Base-by-base conservation (phyloP, 495 filamentous ascomycete species). In the Lophiostoma macrostomum region DNA sequence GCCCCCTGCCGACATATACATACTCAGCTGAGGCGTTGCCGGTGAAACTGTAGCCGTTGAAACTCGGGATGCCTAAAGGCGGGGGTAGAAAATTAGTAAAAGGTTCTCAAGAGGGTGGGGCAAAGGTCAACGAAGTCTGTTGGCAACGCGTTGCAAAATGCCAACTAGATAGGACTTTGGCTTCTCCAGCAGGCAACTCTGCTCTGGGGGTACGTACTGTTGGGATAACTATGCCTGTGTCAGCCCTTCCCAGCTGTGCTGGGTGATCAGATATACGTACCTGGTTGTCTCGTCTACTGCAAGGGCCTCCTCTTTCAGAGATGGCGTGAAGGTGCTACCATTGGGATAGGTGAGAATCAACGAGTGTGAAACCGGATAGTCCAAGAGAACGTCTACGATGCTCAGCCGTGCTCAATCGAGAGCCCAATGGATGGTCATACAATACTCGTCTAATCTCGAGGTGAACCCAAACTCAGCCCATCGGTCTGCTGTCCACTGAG, bases 1-100 rank as follows among this genome's bases (percentile, higher is more conserved):
- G 57, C 3, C 66, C 67, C 19, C 54, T 47, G 23, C 59, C 61
- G 22, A 66, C 64, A 36, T 69, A 69, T 12, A 69, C 66, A 31
- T 61, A 66, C 47, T 68, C 54, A 1, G 61, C 65, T 6, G 60
- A 63, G 5, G 59, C 65, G 35, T 66, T 60, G 30, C 67, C 67
- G 23, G 53, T 53, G 19, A 39, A 44, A 0, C 66, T 68, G 36
- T 68, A 68, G 22, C 65, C 67, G 42, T 69, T 56, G 48, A 68
- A 69, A 5, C 53, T 62, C 3, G 67, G 67, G 13, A 66, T 61
- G 1, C 56, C n/a, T n/a, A n/a, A n/a, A n/a, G n/a, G n/a, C n/a
- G n/a, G n/a, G n/a, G n/a, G n/a, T n/a, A n/a, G n/a, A n/a, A n/a
- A n/a, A n/a, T n/a, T n/a, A n/a, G n/a, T n/a, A n/a, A n/a, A n/a